Evolutionary conservation across 2,329 filamentous ascomycete species (phyloP).

Genomic region (Cladophialophora immunda): DNA sequence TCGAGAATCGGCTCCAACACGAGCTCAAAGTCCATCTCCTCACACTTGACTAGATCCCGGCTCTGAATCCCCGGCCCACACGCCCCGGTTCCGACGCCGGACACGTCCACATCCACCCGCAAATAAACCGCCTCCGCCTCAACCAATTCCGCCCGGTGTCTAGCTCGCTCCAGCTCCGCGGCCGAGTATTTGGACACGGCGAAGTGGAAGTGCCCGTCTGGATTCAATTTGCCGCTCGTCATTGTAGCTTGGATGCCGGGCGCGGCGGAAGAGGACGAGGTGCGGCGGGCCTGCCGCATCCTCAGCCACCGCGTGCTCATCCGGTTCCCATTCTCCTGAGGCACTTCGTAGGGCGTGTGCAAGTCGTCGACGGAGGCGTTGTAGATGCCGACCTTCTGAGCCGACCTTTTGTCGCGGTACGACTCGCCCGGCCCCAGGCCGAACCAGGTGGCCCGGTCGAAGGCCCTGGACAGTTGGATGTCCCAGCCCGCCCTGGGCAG

Average conservation of each 20-base stretch:
- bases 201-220: conserved; percentile 59
- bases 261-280: neutral
- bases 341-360: conserved; percentile 69
- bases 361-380: conserved; percentile 55
- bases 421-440: conserved; percentile 71
- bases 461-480: conserved; percentile 57
- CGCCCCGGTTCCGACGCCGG: conserved; percentile 43
- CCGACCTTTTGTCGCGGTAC: conserved; percentile 71
- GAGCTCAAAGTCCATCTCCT: conserved; percentile 24
- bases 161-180: conserved; percentile 64
- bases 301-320: conserved; percentile 68
- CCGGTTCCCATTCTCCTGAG: conserved; percentile 72
- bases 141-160: conserved; percentile 69
- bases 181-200: conserved; percentile 63
- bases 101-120: conserved; percentile 44
- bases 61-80: conserved; percentile 33
- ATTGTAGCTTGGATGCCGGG: conserved; percentile 7
- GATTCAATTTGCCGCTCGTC: conserved; percentile 10
- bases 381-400: conserved; percentile 63
- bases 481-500: conserved; percentile 70
- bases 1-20: conserved; percentile 14
- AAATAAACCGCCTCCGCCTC: conserved; percentile 36
- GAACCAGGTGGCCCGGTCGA: conserved; percentile 65
- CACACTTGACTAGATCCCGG: conserved; percentile 25
- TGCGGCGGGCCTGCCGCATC: neutral